These are phyloP conservation scores for Fusarium pseudonygamai DNA, from an alignment of 2,329 filamentous ascomycete genomes.

Conservation along the genomic window DNA sequence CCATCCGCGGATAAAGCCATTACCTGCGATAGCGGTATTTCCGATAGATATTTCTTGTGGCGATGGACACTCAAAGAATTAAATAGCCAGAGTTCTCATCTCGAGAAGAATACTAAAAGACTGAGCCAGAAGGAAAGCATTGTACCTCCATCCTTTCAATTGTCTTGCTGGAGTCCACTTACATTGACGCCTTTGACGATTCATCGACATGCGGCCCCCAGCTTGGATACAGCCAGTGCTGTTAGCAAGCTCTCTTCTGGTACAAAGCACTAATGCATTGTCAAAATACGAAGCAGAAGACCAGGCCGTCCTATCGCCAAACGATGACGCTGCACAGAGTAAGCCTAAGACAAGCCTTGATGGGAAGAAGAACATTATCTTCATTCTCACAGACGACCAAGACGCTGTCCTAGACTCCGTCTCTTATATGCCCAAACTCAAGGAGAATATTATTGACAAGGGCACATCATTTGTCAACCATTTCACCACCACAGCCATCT, in stretches of 20 bases:
- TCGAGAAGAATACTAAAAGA: neutral
- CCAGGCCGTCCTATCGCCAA: neutral
- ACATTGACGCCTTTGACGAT: neutral
- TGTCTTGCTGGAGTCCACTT: neutral
- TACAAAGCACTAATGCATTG: neutral
- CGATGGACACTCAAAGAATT: accelerated
- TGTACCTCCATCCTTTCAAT: neutral
- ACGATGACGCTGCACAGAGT: neutral
- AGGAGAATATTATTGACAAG: constrained; percentile 64
- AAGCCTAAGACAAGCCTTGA: neutral
- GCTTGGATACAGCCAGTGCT: constrained; percentile 4
- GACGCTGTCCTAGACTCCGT: constrained; percentile 70
- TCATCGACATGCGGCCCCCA: constrained; percentile 12
- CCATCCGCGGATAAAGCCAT: constrained; percentile 4
- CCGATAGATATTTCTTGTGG: neutral
- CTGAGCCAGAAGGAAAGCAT: neutral
- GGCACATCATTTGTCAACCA: constrained; percentile 70
- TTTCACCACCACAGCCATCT: constrained; percentile 72
- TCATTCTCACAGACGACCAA: constrained; percentile 75
- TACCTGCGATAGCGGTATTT: neutral
- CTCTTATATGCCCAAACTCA: constrained; percentile 66
- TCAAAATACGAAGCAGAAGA: neutral
- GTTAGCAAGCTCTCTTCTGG: neutral
- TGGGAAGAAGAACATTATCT: constrained; percentile 64
- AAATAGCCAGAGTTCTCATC: accelerated